Base-by-base conservation (phyloP, 352 stramenopile genomes). In the Thalassiosira mediterranea region DNA sequence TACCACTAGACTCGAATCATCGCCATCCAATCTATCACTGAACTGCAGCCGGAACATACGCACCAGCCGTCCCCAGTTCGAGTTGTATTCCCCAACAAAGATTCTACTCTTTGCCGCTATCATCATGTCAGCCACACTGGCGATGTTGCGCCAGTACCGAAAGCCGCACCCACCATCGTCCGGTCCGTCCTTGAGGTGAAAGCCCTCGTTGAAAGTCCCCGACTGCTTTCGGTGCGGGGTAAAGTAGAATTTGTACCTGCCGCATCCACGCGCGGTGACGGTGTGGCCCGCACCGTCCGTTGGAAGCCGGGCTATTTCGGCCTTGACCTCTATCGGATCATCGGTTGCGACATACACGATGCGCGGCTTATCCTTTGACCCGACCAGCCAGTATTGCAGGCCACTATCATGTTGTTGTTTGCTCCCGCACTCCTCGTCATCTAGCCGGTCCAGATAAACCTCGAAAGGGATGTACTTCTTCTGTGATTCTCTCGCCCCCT, bases 61-160 rank as follows among this genome's bases (percentile, higher is more conserved):
- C 7, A 74, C 47, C 11, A 74, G 47, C 42, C 62, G 26, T 10
- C 63, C 69, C 66, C 67, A 80, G 52, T 74, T 74, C 1, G 65
- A 76, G 80, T 79, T 79, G 29, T 65, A 83, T 40, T 86, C 78
- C 1, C 60, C 65, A 34, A 86, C 58, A 52, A 80, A 79, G 17
- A 51, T 62, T 29, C 76, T 19, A 38, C 61, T 59, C 53, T 56
- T 72, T 11, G 56, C 44, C n/a, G 75, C 34, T 28, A 86, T 69
- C 46, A 77, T 70, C 32, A 86, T 48, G 65, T 86, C 78, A 31
- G 69, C 66, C 52, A 86, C 59, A 7, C 40, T 52, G 3, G 61
- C 62, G 23, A 83, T 83, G 17, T 70, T 86, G 1, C 56, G 42
- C n/a, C 15, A 26, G 37, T 86, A 86, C 32, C 68, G 51, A 17